Base-by-base conservation (phyloP, 352 stramenopile genomes). In the Phytophthora syringae region DNA sequence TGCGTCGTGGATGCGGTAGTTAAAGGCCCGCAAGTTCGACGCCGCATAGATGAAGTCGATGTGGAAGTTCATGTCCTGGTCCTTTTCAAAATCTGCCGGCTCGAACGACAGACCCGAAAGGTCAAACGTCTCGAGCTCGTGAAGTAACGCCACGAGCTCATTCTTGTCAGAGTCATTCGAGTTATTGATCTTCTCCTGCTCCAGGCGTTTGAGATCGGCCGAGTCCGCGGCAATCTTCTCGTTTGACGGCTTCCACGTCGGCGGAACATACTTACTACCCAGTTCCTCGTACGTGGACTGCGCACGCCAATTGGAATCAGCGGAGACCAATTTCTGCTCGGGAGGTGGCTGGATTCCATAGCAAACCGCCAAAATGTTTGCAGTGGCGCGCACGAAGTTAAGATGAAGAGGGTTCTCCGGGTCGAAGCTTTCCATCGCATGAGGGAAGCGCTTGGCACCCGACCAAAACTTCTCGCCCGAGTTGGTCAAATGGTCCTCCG, bases 31-130 rank as follows among this genome's bases (percentile, higher is more conserved):
- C 65, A 99, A 80, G 82, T 99, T 99, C 13, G 96, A 98, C 32
- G 97, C 87, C 21, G 97, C 97, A 52, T 98, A 98, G 20, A 99
- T 96, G 74, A 99, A 99, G 60, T 95, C 79, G 72, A 99, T 99
- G 76, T 97, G 87, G 66, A 95, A 95, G 67, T 95, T 96, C 64
- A 99, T 76, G 60, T 96, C 83, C 67, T 99, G 93, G 74, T 99
- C 98, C 76, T 99, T 99, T 72, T 99, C 97, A 80, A 99, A 99
- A 56, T 97, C 92, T 10, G 87, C 87, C 5, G 87, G 82, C 49
- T 93, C 87, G 25, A 93, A 93, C 12, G 74, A 73, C 18, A 92
- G 53, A 25, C 79, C 80, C 18, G 53, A 74, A 9, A 93, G 49
- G 15, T 92, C 76, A 61, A 92, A 50, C 9, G 49, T 57, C 58